Percentiles rank a stretch among this genome's conserved stretches.
Conservation (phyloP, 495 filamentous ascomycete species). For the Tuber indicum region DNA sequence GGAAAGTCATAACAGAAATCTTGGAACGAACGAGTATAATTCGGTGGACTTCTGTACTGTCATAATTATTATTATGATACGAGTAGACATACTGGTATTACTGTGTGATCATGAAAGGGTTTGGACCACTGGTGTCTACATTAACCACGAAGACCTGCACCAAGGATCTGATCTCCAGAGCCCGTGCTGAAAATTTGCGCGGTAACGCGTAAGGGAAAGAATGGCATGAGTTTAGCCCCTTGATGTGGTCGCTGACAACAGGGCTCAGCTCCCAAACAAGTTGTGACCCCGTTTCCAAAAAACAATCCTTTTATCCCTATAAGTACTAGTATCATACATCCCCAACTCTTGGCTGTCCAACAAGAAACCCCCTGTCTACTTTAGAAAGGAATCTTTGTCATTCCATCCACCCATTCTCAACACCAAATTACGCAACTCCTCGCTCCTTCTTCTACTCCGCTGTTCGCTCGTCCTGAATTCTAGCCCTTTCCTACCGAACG, state of each 20-base stretch:
- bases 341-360: not conserved
- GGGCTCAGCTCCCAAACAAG: not conserved
- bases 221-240: not conserved
- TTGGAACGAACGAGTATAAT: not conserved
- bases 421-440: not conserved
- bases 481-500: not conserved
- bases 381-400: not conserved
- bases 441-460: not conserved
- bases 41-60: not conserved
- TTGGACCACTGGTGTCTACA: not conserved
- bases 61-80: too few species aligned
- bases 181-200: not conserved
- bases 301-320: not conserved
- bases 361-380: not conserved
- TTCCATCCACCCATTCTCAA: slow-evolving; percentile 5
- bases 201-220: not conserved
- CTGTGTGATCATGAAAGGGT: not conserved
- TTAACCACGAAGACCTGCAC: not conserved
- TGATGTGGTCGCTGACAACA: not conserved
- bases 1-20: not conserved
- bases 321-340: not conserved
- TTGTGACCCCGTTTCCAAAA: not conserved
- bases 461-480: not conserved
- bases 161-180: not conserved
- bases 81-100: not conserved